Percentiles rank a stretch among this genome's conserved stretches.
phyloP scores from a whole-genome alignment of 805 yeast species.

The Diddensiella caesifluorescens region DNA sequence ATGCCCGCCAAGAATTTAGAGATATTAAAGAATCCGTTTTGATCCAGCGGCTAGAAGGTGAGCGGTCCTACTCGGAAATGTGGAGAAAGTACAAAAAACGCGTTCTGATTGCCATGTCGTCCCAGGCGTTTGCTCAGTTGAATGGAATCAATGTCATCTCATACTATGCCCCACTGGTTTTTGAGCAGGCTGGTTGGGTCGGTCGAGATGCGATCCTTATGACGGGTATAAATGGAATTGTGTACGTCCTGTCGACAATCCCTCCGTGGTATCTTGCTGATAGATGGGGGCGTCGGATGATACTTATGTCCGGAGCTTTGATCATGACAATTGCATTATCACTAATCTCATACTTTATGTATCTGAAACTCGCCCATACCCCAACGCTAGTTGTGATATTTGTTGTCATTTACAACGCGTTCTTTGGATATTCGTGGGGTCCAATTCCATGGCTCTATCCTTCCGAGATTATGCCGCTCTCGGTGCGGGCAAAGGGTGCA shows the following conservation, averaged over 20 bases:
- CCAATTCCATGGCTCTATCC: slow-evolving; percentile 90
- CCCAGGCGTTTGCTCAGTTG: slow-evolving; percentile 88
- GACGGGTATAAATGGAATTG: slow-evolving; percentile 74
- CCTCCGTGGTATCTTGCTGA: slow-evolving; percentile 93
- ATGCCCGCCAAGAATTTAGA: slow-evolving; percentile 68
- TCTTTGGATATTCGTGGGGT: slow-evolving; percentile 89
- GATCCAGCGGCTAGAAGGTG: slow-evolving; percentile 75
- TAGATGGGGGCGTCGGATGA: slow-evolving; percentile 86
- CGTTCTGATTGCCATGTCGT: slow-evolving; percentile 80
- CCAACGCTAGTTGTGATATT: slow-evolving; percentile 68
- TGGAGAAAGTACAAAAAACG: slow-evolving; percentile 71
- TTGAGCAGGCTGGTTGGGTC: slow-evolving; percentile 92
- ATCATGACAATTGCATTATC: slow-evolving; percentile 71
- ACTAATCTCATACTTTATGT: slow-evolving; percentile 57
- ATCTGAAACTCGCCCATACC: slow-evolving; percentile 47
- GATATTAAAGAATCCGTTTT: slow-evolving; percentile 77
- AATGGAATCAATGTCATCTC: slow-evolving; percentile 91
- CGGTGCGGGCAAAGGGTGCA: slow-evolving; percentile 85
- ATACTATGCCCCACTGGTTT: slow-evolving; percentile 89
- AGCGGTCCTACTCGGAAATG: slow-evolving; percentile 66
- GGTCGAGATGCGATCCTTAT: slow-evolving; percentile 83
- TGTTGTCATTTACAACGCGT: slow-evolving; percentile 73
- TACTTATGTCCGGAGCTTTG: slow-evolving; percentile 70
- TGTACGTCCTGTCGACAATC: slow-evolving; percentile 60
- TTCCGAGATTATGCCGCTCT: slow-evolving; percentile 78